These are phyloP conservation scores for Diaporthe velutina DNA, from an alignment of 2,329 filamentous ascomycete species.

Conservation along the genomic window DNA sequence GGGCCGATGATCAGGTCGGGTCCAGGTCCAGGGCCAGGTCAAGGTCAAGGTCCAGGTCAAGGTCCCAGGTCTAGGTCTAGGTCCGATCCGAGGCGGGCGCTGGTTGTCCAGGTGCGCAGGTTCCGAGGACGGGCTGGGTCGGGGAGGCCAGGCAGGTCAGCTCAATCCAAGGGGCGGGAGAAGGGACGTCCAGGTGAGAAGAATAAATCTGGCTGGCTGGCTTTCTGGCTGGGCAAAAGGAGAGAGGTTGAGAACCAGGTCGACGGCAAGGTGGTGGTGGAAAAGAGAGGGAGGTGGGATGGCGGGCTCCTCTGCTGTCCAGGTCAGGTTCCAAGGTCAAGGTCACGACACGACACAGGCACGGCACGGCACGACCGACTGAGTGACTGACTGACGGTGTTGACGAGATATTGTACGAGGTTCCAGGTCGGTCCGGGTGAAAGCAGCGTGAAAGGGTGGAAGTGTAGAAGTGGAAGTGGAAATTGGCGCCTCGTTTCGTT, in stretches of 20 bases:
- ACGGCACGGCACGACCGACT: slow-evolving; percentile 32
- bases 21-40: slow-evolving; percentile 26
- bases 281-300: slow-evolving; percentile 29
- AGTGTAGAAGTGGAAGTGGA: slow-evolving; percentile 25
- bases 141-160: neutral
- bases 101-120: slow-evolving; percentile 6
- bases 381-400: slow-evolving; percentile 26
- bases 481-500: slow-evolving; percentile 41
- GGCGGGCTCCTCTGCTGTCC: slow-evolving; percentile 15
- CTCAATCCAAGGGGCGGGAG: too few relatives aligned
- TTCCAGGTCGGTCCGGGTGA: slow-evolving; percentile 23
- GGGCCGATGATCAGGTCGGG: slow-evolving; percentile 21
- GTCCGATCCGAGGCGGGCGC: slow-evolving; percentile 1
- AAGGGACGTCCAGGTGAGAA: neutral
- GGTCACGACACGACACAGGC: slow-evolving; percentile 29
- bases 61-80: slow-evolving; percentile 12
- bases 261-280: slow-evolving; percentile 29
- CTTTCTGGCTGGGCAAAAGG: neutral
- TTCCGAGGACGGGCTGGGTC: neutral
- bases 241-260: slow-evolving; percentile 17
- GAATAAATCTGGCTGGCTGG: neutral
- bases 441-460: slow-evolving; percentile 30
- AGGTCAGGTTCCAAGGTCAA: slow-evolving; percentile 20
- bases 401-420: slow-evolving; percentile 26
- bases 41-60: neutral